These are phyloP conservation scores for Penicillium samsonianum DNA, from an alignment of 495 filamentous ascomycete species.

Conservation along the genomic window DNA sequence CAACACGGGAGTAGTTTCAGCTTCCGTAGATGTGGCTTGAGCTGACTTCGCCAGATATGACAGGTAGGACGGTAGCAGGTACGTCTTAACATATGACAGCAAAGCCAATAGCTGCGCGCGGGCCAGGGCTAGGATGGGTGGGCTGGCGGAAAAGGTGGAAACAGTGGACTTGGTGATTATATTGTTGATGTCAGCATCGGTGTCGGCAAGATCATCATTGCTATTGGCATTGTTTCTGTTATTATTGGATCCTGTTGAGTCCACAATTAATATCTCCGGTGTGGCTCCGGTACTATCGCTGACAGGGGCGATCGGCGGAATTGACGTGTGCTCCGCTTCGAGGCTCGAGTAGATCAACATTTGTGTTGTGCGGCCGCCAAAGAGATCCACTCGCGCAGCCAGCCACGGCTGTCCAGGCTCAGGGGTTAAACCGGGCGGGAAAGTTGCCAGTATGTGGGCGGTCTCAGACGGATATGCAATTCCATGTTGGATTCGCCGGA, in stretches of 20 bases:
- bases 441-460: conserved; percentile 49
- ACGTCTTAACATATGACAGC: conserved; percentile 27
- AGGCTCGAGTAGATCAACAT: conserved; percentile 59
- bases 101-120: conserved; percentile 36
- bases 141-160: conserved; percentile 17
- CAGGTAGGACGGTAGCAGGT: conserved; percentile 33
- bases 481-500: conserved; percentile 60
- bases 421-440: conserved; percentile 23
- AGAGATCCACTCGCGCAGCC: conserved; percentile 60
- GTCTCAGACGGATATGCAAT: conserved; percentile 37
- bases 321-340: conserved; percentile 41
- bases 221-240: background rate
- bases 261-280: conserved; percentile 10
- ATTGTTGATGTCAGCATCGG: background rate
- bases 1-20: conserved; percentile 2
- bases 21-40: conserved; percentile 5
- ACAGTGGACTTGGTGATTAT: conserved; percentile 9
- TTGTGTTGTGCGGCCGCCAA: conserved; percentile 59
- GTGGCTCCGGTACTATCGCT: conserved; percentile 7
- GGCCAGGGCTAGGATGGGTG: conserved; percentile 13
- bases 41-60: conserved; percentile 10
- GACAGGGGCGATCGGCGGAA: conserved; percentile 21
- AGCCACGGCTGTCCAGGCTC: conserved; percentile 39
- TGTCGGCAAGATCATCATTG: background rate
- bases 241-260: conserved; percentile 2